These are phyloP conservation scores for Mycena olivaceomarginata DNA, from an alignment of 768 basidiomycete genomes.

Conservation along the genomic window DNA sequence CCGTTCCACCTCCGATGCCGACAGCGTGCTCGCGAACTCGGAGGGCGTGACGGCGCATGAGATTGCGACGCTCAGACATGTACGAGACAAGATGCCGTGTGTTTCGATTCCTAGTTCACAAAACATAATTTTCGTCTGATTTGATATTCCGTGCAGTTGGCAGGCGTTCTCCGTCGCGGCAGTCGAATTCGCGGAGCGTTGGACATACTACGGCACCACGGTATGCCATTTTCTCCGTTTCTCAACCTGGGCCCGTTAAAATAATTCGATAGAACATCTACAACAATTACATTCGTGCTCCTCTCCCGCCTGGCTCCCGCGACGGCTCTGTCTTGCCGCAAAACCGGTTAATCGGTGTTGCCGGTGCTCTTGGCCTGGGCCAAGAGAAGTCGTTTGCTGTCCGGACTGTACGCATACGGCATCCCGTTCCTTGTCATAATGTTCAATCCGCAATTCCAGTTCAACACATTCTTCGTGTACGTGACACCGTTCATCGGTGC, in stretches of 20 bases:
- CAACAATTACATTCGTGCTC: conserved; percentile 74
- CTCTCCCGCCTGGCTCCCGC: conserved; percentile 65
- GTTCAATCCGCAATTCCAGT: conserved; percentile 56
- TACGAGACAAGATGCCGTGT: conserved; percentile 63
- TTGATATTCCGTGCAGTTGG: conserved; percentile 20
- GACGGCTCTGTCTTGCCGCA: conserved; percentile 63
- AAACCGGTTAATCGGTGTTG: conserved; percentile 59
- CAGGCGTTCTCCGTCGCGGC: conserved; percentile 65
- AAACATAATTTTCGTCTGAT: conserved; percentile 41
- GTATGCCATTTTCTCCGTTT: neutral
- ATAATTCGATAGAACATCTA: conserved; percentile 55
- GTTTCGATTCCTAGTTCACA: conserved; percentile 21
- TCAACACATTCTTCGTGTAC: conserved; percentile 73
- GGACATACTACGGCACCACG: conserved; percentile 71
- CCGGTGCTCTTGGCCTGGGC: conserved; percentile 69
- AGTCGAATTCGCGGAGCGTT: conserved; percentile 74
- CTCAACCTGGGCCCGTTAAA: neutral
- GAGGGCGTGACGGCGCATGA: conserved; percentile 69
- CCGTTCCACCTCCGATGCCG: neutral
- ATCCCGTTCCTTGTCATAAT: conserved; percentile 56
- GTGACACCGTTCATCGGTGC: conserved; percentile 71
- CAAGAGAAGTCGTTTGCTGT: conserved; percentile 70
- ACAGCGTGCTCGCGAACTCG: conserved; percentile 61
- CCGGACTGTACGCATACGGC: conserved; percentile 51
- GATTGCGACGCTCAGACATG: conserved; percentile 66